A percentile compares a stretch with the other conserved stretches of the same genome.
These are phyloP conservation scores for Saturnispora besseyi DNA, from an alignment of 805 yeast genomes.

Conservation along the genomic window DNA sequence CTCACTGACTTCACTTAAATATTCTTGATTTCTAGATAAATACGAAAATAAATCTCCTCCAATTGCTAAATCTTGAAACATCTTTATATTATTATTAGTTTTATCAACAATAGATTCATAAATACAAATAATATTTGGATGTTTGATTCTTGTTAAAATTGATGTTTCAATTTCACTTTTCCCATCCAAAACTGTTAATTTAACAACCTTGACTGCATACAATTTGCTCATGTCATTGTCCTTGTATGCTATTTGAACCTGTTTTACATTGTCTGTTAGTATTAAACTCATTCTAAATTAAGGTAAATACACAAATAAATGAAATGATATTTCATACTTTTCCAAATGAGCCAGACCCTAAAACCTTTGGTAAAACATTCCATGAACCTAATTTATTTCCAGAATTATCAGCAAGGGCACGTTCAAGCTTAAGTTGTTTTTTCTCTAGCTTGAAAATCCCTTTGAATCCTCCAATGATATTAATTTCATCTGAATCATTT, in stretches of 20 bases:
- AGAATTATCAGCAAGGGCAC: slow-evolving; percentile 8
- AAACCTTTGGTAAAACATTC: slow-evolving; percentile 32
- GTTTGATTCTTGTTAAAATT: slow-evolving; percentile 57
- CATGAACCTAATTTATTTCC: slow-evolving; percentile 27
- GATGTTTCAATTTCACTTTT: slow-evolving; percentile 33
- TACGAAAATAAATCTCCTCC: slow-evolving; percentile 95
- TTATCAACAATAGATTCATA: slow-evolving; percentile 65
- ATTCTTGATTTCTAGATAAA: slow-evolving; percentile 53
- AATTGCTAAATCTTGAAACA: slow-evolving; percentile 87
- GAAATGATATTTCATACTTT: slow-evolving; percentile 28
- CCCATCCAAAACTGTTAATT: slow-evolving; percentile 17
- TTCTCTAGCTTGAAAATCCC: slow-evolving; percentile 13
- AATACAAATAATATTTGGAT: slow-evolving; percentile 82
- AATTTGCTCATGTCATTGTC: slow-evolving; percentile 18
- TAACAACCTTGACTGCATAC: slow-evolving; percentile 42
- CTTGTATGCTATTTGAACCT: slow-evolving; percentile 29
- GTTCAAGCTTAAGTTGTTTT: slow-evolving; percentile 4
- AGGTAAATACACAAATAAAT: not conserved
- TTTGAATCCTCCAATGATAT: slow-evolving; percentile 27
- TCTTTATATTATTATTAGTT: slow-evolving; percentile 75
- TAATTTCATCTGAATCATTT: slow-evolving; percentile 30
- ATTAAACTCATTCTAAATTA: not conserved
- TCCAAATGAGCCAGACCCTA: slow-evolving; percentile 56
- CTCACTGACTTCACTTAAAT: slow-evolving; percentile 38
- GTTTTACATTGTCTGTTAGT: slow-evolving; percentile 10